Evolutionary conservation across 2,329 filamentous ascomycete species (phyloP).

Genomic region (Stylonectria norvegica): DNA sequence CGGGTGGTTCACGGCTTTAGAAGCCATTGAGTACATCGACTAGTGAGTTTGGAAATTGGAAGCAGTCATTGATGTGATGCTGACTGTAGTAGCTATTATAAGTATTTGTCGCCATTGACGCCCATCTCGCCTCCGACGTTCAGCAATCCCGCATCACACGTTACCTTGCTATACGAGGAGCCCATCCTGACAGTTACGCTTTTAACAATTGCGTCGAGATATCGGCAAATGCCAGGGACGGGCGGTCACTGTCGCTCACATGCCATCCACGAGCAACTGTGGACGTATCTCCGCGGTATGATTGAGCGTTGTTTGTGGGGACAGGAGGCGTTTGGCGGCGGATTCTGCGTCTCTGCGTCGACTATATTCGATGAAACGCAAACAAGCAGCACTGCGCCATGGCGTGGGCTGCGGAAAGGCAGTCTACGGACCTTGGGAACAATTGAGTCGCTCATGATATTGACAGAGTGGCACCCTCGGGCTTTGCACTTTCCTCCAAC

Average conservation of each 20-base stretch:
- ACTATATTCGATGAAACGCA: constrained; percentile 54
- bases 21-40: constrained; percentile 89
- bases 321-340: constrained; percentile 90
- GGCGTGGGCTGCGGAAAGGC: constrained; percentile 68
- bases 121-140: constrained; percentile 93
- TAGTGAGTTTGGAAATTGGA: constrained; percentile 57
- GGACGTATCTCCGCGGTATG: constrained; percentile 92
- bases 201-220: constrained; percentile 85
- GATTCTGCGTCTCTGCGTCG: constrained; percentile 70
- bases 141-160: constrained; percentile 74
- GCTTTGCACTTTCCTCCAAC: constrained; percentile 90
- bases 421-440: constrained; percentile 88
- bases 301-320: constrained; percentile 94
- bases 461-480: constrained; percentile 96
- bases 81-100: constrained; percentile 67
- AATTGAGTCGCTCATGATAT: constrained; percentile 86
- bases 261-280: constrained; percentile 91
- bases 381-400: constrained; percentile 65
- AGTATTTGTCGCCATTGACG: constrained; percentile 84
- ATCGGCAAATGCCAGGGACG: constrained; percentile 74
- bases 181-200: constrained; percentile 90
- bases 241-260: constrained; percentile 81
- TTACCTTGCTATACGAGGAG: constrained; percentile 79
- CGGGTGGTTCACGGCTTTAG: constrained; percentile 91
- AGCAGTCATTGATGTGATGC: background rate